A percentile compares a stretch with the other conserved stretches of the same genome.
phyloP scores from a whole-genome alignment of 23 red algal species.

The Gracilaria gracilis region DNA sequence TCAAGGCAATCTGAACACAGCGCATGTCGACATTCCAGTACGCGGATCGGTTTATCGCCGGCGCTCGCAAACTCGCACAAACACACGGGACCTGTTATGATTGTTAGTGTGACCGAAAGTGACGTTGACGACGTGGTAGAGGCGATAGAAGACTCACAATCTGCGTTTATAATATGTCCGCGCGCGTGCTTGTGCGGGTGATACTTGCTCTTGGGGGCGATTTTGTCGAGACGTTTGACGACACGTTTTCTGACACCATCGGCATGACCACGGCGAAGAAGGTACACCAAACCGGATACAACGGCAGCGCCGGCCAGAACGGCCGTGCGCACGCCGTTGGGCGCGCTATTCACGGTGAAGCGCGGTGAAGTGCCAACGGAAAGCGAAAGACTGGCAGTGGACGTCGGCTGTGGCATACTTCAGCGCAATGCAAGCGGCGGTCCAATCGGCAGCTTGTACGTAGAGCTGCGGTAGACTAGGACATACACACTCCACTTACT shows the following conservation, averaged over 20 bases:
- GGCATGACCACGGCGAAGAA: slow-evolving; percentile 34
- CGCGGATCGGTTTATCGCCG: slow-evolving; percentile 45
- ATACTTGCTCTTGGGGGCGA: slow-evolving; percentile 47
- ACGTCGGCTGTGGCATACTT: slow-evolving; percentile 28
- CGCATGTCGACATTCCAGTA: slow-evolving; percentile 67
- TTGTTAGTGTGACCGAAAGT: neutral
- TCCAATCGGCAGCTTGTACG: neutral
- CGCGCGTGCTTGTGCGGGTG: neutral
- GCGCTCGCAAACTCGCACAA: slow-evolving; percentile 59
- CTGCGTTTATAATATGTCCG: slow-evolving; percentile 51
- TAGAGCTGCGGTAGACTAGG: too few relatives aligned
- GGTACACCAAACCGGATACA: slow-evolving; percentile 38
- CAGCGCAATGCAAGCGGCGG: neutral
- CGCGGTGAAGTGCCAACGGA: slow-evolving; percentile 13
- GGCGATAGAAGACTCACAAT: slow-evolving; percentile 36
- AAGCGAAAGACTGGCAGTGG: slow-evolving; percentile 47
- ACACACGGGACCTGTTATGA: slow-evolving; percentile 62
- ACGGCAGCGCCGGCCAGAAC: slow-evolving; percentile 46
- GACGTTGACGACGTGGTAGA: neutral
- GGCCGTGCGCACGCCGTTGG: slow-evolving; percentile 41
- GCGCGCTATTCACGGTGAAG: slow-evolving; percentile 39
- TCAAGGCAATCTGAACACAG: slow-evolving; percentile 70
- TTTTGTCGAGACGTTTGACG: slow-evolving; percentile 38
- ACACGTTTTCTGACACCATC: slow-evolving; percentile 61
- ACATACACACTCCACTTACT: neutral